A percentile compares a stretch with the other conserved stretches of the same genome.
Evolutionary conservation across 208 protist genomes (phyloP).

Genomic region (Trypanosoma rangeli): DNA sequence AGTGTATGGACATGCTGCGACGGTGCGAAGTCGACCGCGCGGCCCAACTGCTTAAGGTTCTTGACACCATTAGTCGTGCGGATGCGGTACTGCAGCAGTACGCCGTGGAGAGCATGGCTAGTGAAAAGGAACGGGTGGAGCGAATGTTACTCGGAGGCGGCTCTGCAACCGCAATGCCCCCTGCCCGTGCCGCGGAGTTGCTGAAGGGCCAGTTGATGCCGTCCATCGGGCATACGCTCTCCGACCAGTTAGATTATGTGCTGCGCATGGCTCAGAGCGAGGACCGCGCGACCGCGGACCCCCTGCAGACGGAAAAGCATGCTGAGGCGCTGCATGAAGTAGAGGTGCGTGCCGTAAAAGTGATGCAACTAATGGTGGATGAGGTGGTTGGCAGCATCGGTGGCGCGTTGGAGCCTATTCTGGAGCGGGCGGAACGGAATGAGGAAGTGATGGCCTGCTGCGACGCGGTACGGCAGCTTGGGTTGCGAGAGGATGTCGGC

Average conservation of each 20-base stretch:
- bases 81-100: slow-evolving; percentile 61
- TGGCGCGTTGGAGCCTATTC: slow-evolving; percentile 15
- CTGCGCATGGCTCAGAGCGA: slow-evolving; percentile 1
- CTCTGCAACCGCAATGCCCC: slow-evolving; percentile 3
- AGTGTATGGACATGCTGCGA: slow-evolving; percentile 49
- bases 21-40: slow-evolving; percentile 46
- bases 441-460: slow-evolving; percentile 41
- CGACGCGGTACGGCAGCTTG: slow-evolving; percentile 40
- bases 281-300: not conserved
- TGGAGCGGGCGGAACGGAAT: slow-evolving; percentile 27
- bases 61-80: slow-evolving; percentile 63
- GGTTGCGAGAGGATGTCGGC: slow-evolving; percentile 17
- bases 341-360: slow-evolving; percentile 9
- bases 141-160: slow-evolving; percentile 18
- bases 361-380: slow-evolving; percentile 24
- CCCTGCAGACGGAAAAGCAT: not conserved
- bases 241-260: slow-evolving; percentile 35
- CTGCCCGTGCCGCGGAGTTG: slow-evolving; percentile 23
- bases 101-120: slow-evolving; percentile 33
- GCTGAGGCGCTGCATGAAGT: slow-evolving; percentile 1
- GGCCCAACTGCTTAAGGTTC: slow-evolving; percentile 46
- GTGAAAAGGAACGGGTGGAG: slow-evolving; percentile 30
- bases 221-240: slow-evolving; percentile 20
- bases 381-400: slow-evolving; percentile 18
- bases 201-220: slow-evolving; percentile 29